Evolutionary conservation across 208 protist species (phyloP).

Genomic region (Acanthamoeba lenticulata): DNA sequence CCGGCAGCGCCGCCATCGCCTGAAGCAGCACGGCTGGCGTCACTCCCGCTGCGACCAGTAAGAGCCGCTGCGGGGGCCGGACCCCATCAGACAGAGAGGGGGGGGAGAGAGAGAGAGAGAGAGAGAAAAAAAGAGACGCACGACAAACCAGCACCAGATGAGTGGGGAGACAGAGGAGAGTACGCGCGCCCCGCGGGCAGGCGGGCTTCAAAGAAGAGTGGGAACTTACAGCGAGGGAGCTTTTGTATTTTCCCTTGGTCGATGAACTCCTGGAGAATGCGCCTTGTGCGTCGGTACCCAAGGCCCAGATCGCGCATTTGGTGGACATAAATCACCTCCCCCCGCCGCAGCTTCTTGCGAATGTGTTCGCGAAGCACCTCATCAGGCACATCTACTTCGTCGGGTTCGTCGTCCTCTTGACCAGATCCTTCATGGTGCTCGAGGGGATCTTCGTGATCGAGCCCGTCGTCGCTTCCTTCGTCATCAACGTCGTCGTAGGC

Average conservation of each 20-base stretch:
- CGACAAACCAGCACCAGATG: background rate
- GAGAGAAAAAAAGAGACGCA: no score
- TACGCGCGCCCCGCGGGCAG: background rate
- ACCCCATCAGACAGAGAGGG: no score
- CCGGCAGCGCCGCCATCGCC: background rate
- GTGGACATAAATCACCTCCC: slow-evolving; percentile 32
- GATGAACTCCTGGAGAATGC: slow-evolving; percentile 16
- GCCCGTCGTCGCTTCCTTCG: background rate
- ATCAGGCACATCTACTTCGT: background rate
- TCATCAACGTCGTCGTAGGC: background rate
- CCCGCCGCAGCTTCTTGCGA: background rate
- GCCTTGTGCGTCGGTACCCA: background rate
- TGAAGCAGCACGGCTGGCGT: background rate
- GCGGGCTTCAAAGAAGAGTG: background rate
- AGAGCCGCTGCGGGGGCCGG: no score
- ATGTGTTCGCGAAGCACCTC: slow-evolving; percentile 4
- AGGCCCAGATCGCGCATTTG: slow-evolving; percentile 27
- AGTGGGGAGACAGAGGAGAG: background rate
- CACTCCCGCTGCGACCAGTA: no score
- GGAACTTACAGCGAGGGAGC: background rate
- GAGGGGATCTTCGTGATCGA: background rate
- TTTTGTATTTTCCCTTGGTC: slow-evolving; percentile 36
- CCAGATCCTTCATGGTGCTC: background rate
- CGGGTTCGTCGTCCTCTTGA: background rate
- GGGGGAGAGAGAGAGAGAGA: no score